Evolutionary conservation across 768 basidiomycete species (phyloP).

Genomic region (Rhizopogon vesiculosus): DNA sequence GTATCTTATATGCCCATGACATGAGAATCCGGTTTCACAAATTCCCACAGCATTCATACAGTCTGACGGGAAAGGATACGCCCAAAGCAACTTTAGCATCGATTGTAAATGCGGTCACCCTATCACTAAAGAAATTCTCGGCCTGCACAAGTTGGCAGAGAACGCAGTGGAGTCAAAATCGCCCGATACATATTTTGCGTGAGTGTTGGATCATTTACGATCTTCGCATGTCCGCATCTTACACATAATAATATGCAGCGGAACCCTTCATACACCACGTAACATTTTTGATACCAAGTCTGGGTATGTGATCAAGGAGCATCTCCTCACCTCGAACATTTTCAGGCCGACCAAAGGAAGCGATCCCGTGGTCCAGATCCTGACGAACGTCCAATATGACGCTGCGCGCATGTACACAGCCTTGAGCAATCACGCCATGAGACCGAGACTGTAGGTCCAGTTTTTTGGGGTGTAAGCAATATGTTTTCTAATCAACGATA

Average conservation of each 20-base stretch:
- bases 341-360: not conserved
- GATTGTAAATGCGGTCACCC: constrained; percentile 31
- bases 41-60: constrained; percentile 32
- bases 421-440: constrained; percentile 6
- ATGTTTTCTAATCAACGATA: constrained; percentile 4
- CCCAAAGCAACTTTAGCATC: constrained; percentile 35
- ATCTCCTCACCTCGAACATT: constrained; percentile 2
- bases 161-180: constrained; percentile 22
- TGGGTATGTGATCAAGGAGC: constrained; percentile 19
- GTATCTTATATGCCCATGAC: not conserved
- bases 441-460: constrained; percentile 16
- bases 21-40: not conserved
- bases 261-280: constrained; percentile 26
- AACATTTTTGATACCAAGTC: constrained; percentile 10
- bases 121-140: constrained; percentile 35
- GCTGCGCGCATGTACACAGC: not conserved
- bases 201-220: constrained; percentile 7
- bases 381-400: constrained; percentile 6
- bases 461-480: not conserved
- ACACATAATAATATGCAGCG: constrained; percentile 14
- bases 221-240: too few species aligned
- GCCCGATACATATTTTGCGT: constrained; percentile 25
- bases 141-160: constrained; percentile 32
- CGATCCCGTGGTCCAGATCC: not conserved
- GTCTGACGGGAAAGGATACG: constrained; percentile 37